Percentiles rank a stretch among this genome's conserved stretches.
Evolutionary conservation across 805 yeast species (phyloP).

Genomic region (Sugiyamaella mastotermitis): DNA sequence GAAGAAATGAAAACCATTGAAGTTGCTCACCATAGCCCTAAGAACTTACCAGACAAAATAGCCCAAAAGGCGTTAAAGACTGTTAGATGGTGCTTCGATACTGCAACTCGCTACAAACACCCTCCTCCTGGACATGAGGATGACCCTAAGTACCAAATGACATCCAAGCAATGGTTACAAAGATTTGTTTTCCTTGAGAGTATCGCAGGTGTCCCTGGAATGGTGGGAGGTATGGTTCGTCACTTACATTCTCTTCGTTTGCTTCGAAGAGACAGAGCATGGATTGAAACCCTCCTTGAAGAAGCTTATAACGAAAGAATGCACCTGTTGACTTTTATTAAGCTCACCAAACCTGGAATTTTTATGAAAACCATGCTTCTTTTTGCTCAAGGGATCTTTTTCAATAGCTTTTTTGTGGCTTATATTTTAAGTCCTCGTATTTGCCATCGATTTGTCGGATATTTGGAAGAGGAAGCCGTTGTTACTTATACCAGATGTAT

Average conservation of each 20-base stretch:
- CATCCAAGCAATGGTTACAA: slow-evolving; percentile 58
- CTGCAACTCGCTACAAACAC: slow-evolving; percentile 59
- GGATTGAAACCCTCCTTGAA: slow-evolving; percentile 67
- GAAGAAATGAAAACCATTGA: slow-evolving; percentile 38
- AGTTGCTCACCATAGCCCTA: slow-evolving; percentile 48
- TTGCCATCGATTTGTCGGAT: slow-evolving; percentile 74
- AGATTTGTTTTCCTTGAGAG: slow-evolving; percentile 57
- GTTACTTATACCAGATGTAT: slow-evolving; percentile 58
- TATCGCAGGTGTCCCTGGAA: slow-evolving; percentile 77
- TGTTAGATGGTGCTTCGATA: slow-evolving; percentile 50
- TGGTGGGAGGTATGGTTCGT: slow-evolving; percentile 66
- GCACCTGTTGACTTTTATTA: slow-evolving; percentile 65
- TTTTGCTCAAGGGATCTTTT: slow-evolving; percentile 65
- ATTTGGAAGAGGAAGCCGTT: slow-evolving; percentile 73
- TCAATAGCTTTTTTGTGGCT: slow-evolving; percentile 55
- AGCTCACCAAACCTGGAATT: slow-evolving; percentile 56
- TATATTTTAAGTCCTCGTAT: slow-evolving; percentile 55
- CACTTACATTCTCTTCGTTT: slow-evolving; percentile 60
- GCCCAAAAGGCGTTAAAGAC: slow-evolving; percentile 43
- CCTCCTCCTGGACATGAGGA: slow-evolving; percentile 37
- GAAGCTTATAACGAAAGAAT: slow-evolving; percentile 77
- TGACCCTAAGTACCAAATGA: slow-evolving; percentile 43
- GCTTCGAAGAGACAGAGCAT: slow-evolving; percentile 61
- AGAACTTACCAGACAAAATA: slow-evolving; percentile 42
- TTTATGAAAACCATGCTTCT: slow-evolving; percentile 49